Evolutionary conservation across 2,329 filamentous ascomycete species (phyloP), one percentile per base, ranked within the genome.

Genomic region (Rosellinia necatrix): DNA sequence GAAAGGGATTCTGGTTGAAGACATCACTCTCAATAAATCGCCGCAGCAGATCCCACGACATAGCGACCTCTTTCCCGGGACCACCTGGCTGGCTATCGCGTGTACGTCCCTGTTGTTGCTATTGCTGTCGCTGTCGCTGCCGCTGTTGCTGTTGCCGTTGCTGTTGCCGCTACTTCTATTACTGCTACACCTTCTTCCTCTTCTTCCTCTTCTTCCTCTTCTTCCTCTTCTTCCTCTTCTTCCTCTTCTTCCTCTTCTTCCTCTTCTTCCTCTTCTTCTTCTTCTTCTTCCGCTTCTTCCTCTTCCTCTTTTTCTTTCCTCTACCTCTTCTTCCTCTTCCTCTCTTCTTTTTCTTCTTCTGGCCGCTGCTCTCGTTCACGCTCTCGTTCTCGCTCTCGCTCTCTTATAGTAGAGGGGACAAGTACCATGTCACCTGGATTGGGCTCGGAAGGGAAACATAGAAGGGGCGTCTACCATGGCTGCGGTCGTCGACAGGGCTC

Each of bases 11-110:
- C 77, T 90, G 88, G 80, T 92, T 93, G 82, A 94, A 94, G 80
- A 94, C 89, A 81, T 94, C 90, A 79, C 89, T 92, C 83, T 93
- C 90, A 80, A 94, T 86, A 84, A 93, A 92, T 76, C 90, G 86
- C 81, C 91, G 89, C 73, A 94, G 83, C 79, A 94, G 81, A 80
- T 92, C 89, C 90, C 90, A 93, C 79, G 86, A 89, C 86, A 87
- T 88, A 79, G 74, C 74, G 68, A 73, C 66, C 64, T 60, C 46
- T 21, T 27, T 42, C n/a, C 34, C 19, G 19, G 9, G 5, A n/a
- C n/a, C 19, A 35, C 3, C 34, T 15, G 34, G 22, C 47, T 15
- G 17, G 12, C 35, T 40, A 22, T 30, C 42, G 50, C 46, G 15
- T 17, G 25, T 29, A 43, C 35, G 25, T 35, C 22, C n/a, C n/a